A percentile compares a stretch with the other conserved stretches of the same genome.
These are phyloP conservation scores for Spizellomyces sp. DNA, from an alignment of 192 early-diverging fungal genomes.

Conservation along the genomic window DNA sequence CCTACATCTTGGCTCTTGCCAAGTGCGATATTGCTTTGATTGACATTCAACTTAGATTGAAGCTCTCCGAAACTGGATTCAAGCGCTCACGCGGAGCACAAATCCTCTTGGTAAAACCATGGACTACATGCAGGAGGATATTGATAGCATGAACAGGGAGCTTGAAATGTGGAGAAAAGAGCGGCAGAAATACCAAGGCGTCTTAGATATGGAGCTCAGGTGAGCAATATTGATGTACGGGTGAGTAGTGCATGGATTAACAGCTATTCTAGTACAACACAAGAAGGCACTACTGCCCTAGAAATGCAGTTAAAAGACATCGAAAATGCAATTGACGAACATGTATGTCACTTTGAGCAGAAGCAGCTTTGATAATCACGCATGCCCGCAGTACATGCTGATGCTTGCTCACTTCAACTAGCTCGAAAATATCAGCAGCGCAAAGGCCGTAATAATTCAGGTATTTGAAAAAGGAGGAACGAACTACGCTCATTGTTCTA, in stretches of 20 bases:
- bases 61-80: constrained; percentile 50
- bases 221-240: background rate
- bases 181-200: constrained; percentile 34
- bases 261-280: constrained; percentile 37
- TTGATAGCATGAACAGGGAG: constrained; percentile 64
- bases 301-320: constrained; percentile 46
- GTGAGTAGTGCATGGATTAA: background rate
- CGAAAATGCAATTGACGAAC: constrained; percentile 50
- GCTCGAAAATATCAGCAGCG: constrained; percentile 49
- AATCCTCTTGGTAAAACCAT: constrained; percentile 60
- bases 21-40: background rate
- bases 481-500: too few relatives aligned
- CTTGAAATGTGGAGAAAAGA: constrained; percentile 55
- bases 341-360: constrained; percentile 17
- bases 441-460: constrained; percentile 53
- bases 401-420: constrained; percentile 10
- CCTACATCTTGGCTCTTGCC: background rate
- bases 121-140: constrained; percentile 64
- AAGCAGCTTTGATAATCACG: too few relatives aligned
- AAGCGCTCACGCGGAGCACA: constrained; percentile 50
- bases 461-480: constrained; percentile 1
- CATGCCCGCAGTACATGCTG: too few relatives aligned
- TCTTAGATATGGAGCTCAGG: constrained; percentile 34
- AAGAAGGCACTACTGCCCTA: constrained; percentile 40
- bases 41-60: constrained; percentile 45